Conservation (phyloP, 140 eudicot species). For the Stevia rebaudiana region DNA sequence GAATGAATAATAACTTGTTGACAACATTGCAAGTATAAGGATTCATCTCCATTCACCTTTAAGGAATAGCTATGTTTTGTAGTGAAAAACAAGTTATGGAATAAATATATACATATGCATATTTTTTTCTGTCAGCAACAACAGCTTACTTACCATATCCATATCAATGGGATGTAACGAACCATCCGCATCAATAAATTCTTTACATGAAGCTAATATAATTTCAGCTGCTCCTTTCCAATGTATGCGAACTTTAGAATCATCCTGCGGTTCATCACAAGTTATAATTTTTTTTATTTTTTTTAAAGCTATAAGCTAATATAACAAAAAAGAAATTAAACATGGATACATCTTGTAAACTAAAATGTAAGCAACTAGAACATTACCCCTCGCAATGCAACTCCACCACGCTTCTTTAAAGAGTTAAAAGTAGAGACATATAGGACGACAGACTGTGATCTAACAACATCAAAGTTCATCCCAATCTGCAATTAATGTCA, state of each 20-base stretch:
- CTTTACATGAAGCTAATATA: slow-evolving; percentile 62
- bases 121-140: background rate
- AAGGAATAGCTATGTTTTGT: background rate
- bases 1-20: slow-evolving; percentile 8
- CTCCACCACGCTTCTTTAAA: slow-evolving; percentile 79
- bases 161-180: slow-evolving; percentile 42
- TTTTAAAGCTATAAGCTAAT: background rate
- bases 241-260: slow-evolving; percentile 67
- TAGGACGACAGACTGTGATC: slow-evolving; percentile 56
- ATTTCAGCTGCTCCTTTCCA: slow-evolving; percentile 99
- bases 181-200: slow-evolving; percentile 61
- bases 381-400: slow-evolving; percentile 68
- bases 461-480: slow-evolving; percentile 77
- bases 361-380: background rate
- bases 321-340: background rate
- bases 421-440: slow-evolving; percentile 91
- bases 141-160: slow-evolving; percentile 48
- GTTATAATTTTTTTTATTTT: background rate
- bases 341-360: background rate
- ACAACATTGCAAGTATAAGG: background rate
- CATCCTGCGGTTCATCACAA: slow-evolving; percentile 34
- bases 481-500: slow-evolving; percentile 50
- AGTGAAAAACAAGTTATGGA: background rate
- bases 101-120: background rate
- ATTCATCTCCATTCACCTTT: slow-evolving; percentile 4